Conservation (phyloP, 1,139 yeast genomes). For the Candida labiduridarum region DNA sequence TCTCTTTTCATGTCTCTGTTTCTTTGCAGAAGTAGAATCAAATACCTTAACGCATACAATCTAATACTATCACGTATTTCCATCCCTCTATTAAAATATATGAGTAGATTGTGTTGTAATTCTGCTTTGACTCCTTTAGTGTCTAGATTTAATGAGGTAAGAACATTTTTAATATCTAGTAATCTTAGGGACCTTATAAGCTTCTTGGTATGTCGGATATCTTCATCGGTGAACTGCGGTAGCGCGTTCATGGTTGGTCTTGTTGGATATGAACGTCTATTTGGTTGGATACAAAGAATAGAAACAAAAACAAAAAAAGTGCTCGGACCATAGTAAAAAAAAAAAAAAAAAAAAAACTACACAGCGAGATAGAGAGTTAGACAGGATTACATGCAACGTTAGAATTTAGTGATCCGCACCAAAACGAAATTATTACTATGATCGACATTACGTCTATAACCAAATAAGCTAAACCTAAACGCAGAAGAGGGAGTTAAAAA, state of each 20-base stretch:
- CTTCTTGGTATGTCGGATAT: background rate
- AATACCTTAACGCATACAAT: background rate
- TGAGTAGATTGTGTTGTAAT: background rate
- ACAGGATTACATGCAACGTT: too few species aligned
- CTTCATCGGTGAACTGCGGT: background rate
- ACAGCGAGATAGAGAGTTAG: background rate
- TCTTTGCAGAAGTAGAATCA: background rate
- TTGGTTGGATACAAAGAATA: background rate
- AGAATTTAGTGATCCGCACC: too few species aligned
- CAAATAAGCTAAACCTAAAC: background rate
- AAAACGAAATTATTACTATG: background rate
- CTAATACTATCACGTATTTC: background rate
- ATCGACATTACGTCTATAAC: background rate
- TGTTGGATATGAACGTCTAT: background rate
- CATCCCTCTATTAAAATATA: background rate
- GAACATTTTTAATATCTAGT: background rate
- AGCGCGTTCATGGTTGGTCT: background rate
- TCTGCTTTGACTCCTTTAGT: background rate
- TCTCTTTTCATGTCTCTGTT: background rate
- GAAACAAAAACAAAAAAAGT: background rate
- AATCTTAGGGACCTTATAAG: background rate
- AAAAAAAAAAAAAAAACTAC: background rate
- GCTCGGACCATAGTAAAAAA: background rate
- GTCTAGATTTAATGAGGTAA: background rate
- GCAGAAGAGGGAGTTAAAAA: conserved; percentile 30